Evolutionary conservation across 805 yeast species (phyloP).

Genomic region (Starmerella bacillaris): DNA sequence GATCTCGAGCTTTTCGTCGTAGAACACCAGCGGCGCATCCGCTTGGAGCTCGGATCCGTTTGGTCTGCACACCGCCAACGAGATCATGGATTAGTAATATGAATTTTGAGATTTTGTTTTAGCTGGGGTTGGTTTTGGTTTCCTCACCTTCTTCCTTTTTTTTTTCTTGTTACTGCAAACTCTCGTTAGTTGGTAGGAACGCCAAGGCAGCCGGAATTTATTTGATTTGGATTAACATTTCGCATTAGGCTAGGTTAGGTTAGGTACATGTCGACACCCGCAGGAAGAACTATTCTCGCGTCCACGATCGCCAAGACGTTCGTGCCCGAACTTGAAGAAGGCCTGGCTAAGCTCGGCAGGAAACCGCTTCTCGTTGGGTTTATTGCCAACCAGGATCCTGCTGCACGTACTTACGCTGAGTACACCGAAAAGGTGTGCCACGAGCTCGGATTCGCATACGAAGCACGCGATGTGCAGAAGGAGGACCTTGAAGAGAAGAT

Average conservation of each 20-base stretch:
- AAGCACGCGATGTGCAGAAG: slow-evolving; percentile 52
- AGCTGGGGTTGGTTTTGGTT: too few relatives aligned
- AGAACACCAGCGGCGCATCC: slow-evolving; percentile 3
- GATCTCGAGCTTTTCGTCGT: slow-evolving; percentile 11
- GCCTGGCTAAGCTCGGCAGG: slow-evolving; percentile 35
- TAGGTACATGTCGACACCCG: slow-evolving; percentile 14
- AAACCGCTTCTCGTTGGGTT: slow-evolving; percentile 77
- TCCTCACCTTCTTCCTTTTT: background rate
- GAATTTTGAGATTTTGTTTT: too few relatives aligned
- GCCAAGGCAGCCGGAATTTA: too few relatives aligned
- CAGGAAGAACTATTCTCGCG: slow-evolving; percentile 52
- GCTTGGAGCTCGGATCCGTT: slow-evolving; percentile 6
- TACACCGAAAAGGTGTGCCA: slow-evolving; percentile 90
- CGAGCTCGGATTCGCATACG: slow-evolving; percentile 70
- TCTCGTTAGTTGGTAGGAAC: too few relatives aligned
- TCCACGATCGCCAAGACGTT: slow-evolving; percentile 71
- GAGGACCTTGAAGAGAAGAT: slow-evolving; percentile 74
- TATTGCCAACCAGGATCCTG: slow-evolving; percentile 83
- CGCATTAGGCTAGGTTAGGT: too few relatives aligned
- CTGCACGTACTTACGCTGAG: slow-evolving; percentile 83
- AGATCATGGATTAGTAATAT: slow-evolving; percentile 5
- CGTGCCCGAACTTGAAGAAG: slow-evolving; percentile 47
- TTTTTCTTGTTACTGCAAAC: too few relatives aligned
- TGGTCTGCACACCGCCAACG: slow-evolving; percentile 6
- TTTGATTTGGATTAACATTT: too few relatives aligned